Evolutionary conservation across 2,329 filamentous ascomycete genomes (phyloP).

Genomic region (Samsoniella hepiali): DNA sequence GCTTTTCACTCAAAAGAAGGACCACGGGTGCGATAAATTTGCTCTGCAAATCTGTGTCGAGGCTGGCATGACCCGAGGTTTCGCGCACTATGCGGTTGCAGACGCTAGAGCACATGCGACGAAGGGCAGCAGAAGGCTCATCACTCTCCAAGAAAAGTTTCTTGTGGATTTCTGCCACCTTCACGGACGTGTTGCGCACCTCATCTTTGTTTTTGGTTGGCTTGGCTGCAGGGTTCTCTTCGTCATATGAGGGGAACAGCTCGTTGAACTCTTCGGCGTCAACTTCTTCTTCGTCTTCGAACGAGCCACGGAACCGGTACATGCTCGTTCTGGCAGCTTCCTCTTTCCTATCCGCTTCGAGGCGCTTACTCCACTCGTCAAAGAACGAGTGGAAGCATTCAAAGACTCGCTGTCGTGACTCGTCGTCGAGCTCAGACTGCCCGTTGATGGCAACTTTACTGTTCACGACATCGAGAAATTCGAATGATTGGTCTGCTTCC

Average conservation of each 20-base stretch:
- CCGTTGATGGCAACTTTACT: conserved; percentile 47
- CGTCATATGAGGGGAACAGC: conserved; percentile 77
- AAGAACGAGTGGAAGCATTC: conserved; percentile 71
- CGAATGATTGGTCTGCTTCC: conserved; percentile 35
- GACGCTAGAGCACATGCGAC: conserved; percentile 42
- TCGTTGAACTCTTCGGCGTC: conserved; percentile 72
- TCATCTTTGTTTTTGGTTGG: conserved; percentile 34
- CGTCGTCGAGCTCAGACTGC: conserved; percentile 36
- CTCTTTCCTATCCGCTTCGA: conserved; percentile 72
- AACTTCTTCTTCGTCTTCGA: conserved; percentile 71
- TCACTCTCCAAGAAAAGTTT: conserved; percentile 47
- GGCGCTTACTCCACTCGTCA: conserved; percentile 72
- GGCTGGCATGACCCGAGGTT: conserved; percentile 26
- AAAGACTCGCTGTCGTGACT: conserved; percentile 55
- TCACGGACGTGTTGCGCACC: conserved; percentile 56
- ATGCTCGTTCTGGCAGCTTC: conserved; percentile 71
- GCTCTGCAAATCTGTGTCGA: conserved; percentile 42
- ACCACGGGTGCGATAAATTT: conserved; percentile 64
- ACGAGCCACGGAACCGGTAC: conserved; percentile 78
- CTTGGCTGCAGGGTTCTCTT: conserved; percentile 36
- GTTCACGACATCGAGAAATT: conserved; percentile 49
- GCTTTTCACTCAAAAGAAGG: conserved; percentile 61
- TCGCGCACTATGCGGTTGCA: conserved; percentile 37
- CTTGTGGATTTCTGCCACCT: conserved; percentile 59
- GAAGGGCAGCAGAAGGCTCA: conserved; percentile 42